Evolutionary conservation across 169 alveolate genomes (phyloP), one percentile per base, ranked within the genome.

Genomic region (Plasmodium vinckei): DNA sequence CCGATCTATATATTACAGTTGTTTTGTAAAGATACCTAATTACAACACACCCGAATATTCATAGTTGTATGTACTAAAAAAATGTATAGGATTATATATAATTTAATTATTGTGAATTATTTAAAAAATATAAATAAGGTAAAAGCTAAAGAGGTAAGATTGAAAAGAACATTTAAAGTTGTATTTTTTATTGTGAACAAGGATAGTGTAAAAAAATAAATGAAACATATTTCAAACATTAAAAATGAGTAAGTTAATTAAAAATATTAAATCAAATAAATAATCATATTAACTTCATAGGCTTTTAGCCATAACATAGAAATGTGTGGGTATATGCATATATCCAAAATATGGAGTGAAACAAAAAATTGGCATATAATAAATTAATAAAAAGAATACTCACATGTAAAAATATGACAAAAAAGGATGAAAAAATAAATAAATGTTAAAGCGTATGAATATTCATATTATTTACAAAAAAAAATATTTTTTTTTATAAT

Each of bases 391-490:
- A 57, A 57, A 15, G 12, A n/a, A 57, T 57, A 57, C n/a, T n/a
- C n/a, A 57, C 4, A 57, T 15, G 19, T 42, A 39, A 25, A 67
- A 25, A 15, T 67, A 13, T 25, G 5, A 4, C 42, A 33, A 33
- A 33, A 33, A 33, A 33, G 5, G 1, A 27, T 27, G 39, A 27
- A 27, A 27, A 33, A 33, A 33, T 33, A 21, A 21, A 33, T 49
- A 65, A 12, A 33, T 23, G 19, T 65, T 67, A 69, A 69, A 69
- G 12, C 42, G 17, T 10, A 47, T 69, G 79, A 44, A 47, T 44
- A 44, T 69, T 69, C 61, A 56, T 13, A 42, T 25, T 69, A 69
- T 69, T 69, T 69, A 5, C n/a, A 70, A 51, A 70, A 61, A 10
- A 15, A 57, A 68, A 25, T 39, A 10, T 67, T 67, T 67, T 67